A percentile compares a stretch with the other conserved stretches of the same genome.
Evolutionary conservation across 225 moss, liverwort and hornwort genomes (phyloP).

Genomic region (Marchantia paleacea): DNA sequence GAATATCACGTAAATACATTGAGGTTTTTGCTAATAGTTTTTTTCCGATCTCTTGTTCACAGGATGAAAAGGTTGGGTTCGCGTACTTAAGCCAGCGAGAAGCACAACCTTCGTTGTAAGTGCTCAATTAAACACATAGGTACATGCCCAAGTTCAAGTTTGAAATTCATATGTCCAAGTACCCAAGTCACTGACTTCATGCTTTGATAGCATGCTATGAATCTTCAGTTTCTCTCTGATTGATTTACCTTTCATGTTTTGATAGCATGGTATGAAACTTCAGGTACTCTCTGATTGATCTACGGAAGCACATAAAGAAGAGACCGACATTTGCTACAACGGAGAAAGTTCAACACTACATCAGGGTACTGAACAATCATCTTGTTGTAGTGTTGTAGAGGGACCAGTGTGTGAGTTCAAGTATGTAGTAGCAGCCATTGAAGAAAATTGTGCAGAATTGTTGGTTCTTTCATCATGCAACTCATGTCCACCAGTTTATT

Average conservation of each 20-base stretch:
- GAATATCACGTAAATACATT: too few species aligned
- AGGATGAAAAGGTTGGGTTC: constrained; percentile 81
- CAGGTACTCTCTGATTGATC: constrained; percentile 71
- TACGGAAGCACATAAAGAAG: constrained; percentile 90
- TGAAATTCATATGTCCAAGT: too few species aligned
- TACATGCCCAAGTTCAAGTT: neutral
- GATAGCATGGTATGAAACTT: constrained; percentile 9
- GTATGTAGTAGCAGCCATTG: neutral
- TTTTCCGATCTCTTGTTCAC: constrained; percentile 19
- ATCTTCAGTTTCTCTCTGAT: neutral
- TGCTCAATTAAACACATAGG: neutral
- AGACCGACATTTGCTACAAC: constrained; percentile 88
- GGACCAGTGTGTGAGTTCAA: neutral
- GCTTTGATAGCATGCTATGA: too few species aligned
- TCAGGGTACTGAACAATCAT: constrained; percentile 36
- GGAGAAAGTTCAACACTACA: constrained; percentile 82
- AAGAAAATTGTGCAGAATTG: neutral
- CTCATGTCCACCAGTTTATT: too few species aligned
- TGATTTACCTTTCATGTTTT: neutral
- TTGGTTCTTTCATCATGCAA: neutral
- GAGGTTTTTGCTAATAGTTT: neutral
- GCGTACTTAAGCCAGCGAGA: constrained; percentile 90
- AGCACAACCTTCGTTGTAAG: constrained; percentile 75
- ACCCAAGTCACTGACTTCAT: too few species aligned
- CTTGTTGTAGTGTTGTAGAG: neutral